A percentile compares a stretch with the other conserved stretches of the same genome.
These are phyloP conservation scores for Pseudozyma hubeiensis DNA, from an alignment of 1,284 basidiomycete genomes.

Conservation along the genomic window DNA sequence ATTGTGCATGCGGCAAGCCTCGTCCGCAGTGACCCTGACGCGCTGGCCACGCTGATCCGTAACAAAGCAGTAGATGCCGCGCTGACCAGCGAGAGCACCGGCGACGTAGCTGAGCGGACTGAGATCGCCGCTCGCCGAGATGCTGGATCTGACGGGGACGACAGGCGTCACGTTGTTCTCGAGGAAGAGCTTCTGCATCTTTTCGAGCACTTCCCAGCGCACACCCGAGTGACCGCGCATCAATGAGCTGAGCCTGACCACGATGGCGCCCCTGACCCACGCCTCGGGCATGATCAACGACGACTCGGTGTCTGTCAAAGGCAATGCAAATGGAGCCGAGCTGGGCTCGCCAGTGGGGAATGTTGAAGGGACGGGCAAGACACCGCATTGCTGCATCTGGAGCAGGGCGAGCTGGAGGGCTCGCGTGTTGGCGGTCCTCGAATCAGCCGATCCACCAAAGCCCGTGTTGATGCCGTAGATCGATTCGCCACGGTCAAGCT, in stretches of 20 bases:
- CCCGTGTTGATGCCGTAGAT: conserved; percentile 62
- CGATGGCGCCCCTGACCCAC: conserved; percentile 88
- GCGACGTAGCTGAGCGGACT: conserved; percentile 77
- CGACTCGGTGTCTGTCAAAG: conserved; percentile 46
- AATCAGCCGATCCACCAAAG: conserved; percentile 62
- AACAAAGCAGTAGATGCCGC: conserved; percentile 52
- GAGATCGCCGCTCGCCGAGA: conserved; percentile 79
- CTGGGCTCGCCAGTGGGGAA: conserved; percentile 54
- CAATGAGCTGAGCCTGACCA: conserved; percentile 83
- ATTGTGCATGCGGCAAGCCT: conserved; percentile 71
- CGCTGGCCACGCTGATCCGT: conserved; percentile 38
- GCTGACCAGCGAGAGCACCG: conserved; percentile 55
- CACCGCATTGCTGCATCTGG: conserved; percentile 63
- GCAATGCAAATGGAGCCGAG: conserved; percentile 45
- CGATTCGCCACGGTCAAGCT: conserved; percentile 58
- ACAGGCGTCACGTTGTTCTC: conserved; percentile 80
- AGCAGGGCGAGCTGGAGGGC: conserved; percentile 61
- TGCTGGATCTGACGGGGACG: conserved; percentile 84
- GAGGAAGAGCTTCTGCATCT: conserved; percentile 78
- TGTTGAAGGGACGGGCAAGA: conserved; percentile 52
- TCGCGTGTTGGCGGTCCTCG: conserved; percentile 55
- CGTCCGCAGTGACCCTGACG: conserved; percentile 39
- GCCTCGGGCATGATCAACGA: conserved; percentile 74
- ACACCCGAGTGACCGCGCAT: conserved; percentile 83
- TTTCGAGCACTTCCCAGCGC: conserved; percentile 81